Evolutionary conservation across 768 basidiomycete species (phyloP), one percentile per base, ranked within the genome.

Genomic region (Suillus bovinus): DNA sequence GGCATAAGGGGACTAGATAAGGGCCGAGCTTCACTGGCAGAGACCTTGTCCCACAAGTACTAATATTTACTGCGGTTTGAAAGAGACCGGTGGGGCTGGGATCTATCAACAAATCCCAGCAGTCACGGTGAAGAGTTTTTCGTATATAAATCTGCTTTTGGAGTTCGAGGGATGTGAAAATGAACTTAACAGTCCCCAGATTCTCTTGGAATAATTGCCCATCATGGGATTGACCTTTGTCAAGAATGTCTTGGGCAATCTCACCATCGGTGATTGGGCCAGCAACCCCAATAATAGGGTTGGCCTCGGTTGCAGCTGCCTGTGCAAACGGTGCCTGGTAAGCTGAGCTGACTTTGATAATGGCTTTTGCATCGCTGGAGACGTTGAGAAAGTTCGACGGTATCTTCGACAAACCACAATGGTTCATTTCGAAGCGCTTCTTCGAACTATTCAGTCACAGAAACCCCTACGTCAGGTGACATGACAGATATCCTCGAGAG

Each of bases 371-470:
- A 5, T 86, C 90, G 0, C 81, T 80, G 6, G 86, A 88, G 38
- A 90, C 81, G 66, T 94, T 91, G 53, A 94, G 74, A 39, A 29
- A 93, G 76, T 34, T 81, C 76, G 29, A 82, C 83, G 2, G 87
- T 89, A 70, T 93, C 91, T 70, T 89, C 84, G 0, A 83, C 65
- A 17, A 82, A 81, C 90, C 92, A 91, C 8, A 84, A 84, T 13
- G 82, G 81, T 64, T 88, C 84, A 61, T 87, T 74, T 0, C 84
- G 83, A 3, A 82, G 73, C 7, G 78, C 76, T 61, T 83, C 79
- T 65, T 87, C 85, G 16, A 90, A 74, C 87, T 89, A 90, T 62
- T 93, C 93, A 0, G 85, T 87, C 1, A 85, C 93, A 46, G 86
- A 88, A 31, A 93, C 75, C 31, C 22, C 86, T 86, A 46, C n/a